A percentile compares a stretch with the other conserved stretches of the same genome.
phyloP scores from a whole-genome alignment of 305 asterid species.

The Solanum chacoense region DNA sequence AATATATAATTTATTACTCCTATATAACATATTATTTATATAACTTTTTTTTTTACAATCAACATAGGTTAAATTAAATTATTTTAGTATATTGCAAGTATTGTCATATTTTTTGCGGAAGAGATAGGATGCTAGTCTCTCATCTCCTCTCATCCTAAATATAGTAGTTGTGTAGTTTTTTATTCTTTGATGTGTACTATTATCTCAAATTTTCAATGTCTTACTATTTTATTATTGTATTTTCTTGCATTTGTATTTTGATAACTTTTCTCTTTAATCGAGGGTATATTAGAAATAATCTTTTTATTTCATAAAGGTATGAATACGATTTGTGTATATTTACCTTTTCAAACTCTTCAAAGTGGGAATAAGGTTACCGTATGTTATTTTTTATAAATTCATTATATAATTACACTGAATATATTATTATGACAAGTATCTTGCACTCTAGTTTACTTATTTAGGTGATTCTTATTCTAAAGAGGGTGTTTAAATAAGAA shows the following conservation, averaged over 20 bases:
- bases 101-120: background rate
- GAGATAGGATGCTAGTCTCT: background rate
- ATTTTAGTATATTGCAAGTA: background rate
- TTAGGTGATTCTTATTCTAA: background rate
- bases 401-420: background rate
- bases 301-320: background rate
- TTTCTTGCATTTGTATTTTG: background rate
- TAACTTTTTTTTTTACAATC: background rate
- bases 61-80: background rate
- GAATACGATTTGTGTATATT: background rate
- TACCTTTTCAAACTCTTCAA: background rate
- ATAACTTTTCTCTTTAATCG: background rate
- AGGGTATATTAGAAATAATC: rapidly evolving
- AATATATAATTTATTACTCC: background rate
- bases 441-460: background rate
- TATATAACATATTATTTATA: background rate
- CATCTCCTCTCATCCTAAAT: background rate
- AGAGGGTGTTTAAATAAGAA: background rate
- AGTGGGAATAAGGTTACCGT: rapidly evolving
- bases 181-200: background rate
- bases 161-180: background rate
- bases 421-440: background rate
- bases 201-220: background rate
- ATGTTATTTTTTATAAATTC: background rate
- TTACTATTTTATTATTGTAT: background rate